A percentile compares a stretch with the other conserved stretches of the same genome.
Evolutionary conservation across 2,329 filamentous ascomycete species (phyloP).

Genomic region (Juglanconis sp.): DNA sequence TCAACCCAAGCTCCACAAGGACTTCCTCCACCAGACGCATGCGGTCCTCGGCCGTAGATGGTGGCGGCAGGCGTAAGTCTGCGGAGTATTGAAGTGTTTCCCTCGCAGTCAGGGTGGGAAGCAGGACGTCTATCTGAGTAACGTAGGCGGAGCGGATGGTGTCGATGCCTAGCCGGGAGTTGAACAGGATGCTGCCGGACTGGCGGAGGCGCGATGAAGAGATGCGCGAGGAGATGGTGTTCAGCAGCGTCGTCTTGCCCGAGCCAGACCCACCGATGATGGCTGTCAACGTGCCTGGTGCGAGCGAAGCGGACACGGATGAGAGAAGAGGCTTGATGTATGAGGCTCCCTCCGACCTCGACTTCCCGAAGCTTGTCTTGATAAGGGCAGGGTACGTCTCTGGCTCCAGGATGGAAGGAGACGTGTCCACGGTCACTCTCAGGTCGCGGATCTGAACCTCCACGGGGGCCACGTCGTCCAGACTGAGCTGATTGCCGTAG

Average conservation of each 20-base stretch:
- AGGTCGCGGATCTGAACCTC: slow-evolving; percentile 52
- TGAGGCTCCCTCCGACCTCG: slow-evolving; percentile 29
- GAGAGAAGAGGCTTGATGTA: slow-evolving; percentile 56
- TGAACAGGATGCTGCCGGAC: slow-evolving; percentile 59
- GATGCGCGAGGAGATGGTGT: slow-evolving; percentile 68
- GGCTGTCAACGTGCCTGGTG: slow-evolving; percentile 65
- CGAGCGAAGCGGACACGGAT: slow-evolving; percentile 61
- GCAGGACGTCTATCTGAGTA: slow-evolving; percentile 72
- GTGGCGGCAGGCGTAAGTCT: slow-evolving; percentile 64
- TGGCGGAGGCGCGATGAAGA: slow-evolving; percentile 49
- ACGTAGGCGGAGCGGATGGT: slow-evolving; percentile 58
- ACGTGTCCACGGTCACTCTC: slow-evolving; percentile 55
- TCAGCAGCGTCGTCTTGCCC: slow-evolving; percentile 70
- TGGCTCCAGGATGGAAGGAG: slow-evolving; percentile 50
- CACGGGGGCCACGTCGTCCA: slow-evolving; percentile 54
- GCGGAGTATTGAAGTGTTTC: slow-evolving; percentile 74
- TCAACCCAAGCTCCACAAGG: slow-evolving; percentile 70
- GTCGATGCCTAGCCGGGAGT: slow-evolving; percentile 51
- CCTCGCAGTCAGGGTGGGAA: slow-evolving; percentile 70
- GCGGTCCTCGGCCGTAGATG: slow-evolving; percentile 57
- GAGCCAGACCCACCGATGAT: slow-evolving; percentile 74
- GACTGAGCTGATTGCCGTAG: slow-evolving; percentile 36
- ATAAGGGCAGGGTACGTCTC: slow-evolving; percentile 42
- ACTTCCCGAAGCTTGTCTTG: slow-evolving; percentile 19
- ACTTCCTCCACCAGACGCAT: slow-evolving; percentile 69